A percentile compares a stretch with the other conserved stretches of the same genome.
These are phyloP conservation scores for Silene uniflora DNA, from an alignment of 148 eudicot genomes.

Conservation along the genomic window DNA sequence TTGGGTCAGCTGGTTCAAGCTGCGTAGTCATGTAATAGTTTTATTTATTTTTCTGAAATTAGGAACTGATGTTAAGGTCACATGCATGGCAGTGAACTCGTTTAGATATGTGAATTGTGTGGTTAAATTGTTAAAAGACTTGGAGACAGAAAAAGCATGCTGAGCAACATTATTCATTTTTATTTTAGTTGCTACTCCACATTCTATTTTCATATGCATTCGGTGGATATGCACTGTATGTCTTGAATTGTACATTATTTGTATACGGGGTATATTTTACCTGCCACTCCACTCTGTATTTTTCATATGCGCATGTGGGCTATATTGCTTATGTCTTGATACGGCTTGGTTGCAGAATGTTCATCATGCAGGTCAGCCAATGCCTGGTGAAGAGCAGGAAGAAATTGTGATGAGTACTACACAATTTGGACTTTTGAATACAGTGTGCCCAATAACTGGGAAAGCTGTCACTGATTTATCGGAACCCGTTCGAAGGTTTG, in stretches of 20 bases:
- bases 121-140: neutral
- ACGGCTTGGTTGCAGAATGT: constrained; percentile 53
- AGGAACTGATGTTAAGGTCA: neutral
- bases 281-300: neutral
- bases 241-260: neutral
- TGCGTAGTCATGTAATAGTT: neutral
- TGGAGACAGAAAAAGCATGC: neutral
- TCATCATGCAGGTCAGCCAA: constrained; percentile 83
- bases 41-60: neutral
- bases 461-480: constrained; percentile 59
- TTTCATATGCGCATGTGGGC: neutral
- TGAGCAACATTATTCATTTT: neutral
- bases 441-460: constrained; percentile 74
- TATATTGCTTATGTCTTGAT: neutral
- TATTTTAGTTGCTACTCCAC: neutral
- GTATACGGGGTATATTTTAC: too few species aligned
- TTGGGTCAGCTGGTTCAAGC: neutral
- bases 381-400: constrained; percentile 97
- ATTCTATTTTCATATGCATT: neutral
- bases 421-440: constrained; percentile 51
- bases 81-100: neutral
- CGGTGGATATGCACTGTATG: neutral
- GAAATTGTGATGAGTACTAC: constrained; percentile 87
- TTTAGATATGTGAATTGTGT: neutral
- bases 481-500: constrained; percentile 83